Base-by-base conservation (phyloP, 257 asterid genomes). In the Solanum dulcamara region DNA sequence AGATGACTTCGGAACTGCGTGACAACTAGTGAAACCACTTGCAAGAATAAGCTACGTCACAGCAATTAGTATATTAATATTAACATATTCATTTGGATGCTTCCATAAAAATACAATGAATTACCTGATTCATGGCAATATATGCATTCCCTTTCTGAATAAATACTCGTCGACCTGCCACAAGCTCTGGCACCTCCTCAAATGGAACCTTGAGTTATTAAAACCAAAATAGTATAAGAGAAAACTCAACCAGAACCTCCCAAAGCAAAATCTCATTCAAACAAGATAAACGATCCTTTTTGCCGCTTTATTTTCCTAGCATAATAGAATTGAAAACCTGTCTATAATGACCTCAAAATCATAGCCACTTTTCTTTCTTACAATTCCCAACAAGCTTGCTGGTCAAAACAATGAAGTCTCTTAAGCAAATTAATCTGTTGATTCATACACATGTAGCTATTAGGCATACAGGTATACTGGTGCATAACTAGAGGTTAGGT, bases 121-220 rank as follows among this genome's bases (percentile, higher is more conserved):
- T 88, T 86, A 95, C 99, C 98, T 97, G 98, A 87, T 84, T 92
- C 93, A 84, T 92, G 74, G 97, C 98, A 85, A 95, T 96, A 89
- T 95, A 97, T 44, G 99, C 99, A 85, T 90, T 83, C 46, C 99
- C 99, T 88, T 95, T 95, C 74, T 86, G 89, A 71, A 97, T 88
- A 90, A 88, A 94, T 71, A 95, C 99, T 83, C 96, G 86, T 5
- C 98, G 98, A 87, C 75, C 88, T 14, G 96, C 96, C 80, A 95
- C 99, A 86, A 95, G 98, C 83, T 97, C 98, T 10, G 96, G 96
- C 89, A 97, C 99, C 94, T 91, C 94, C 91, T 95, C 98, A 91
- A 97, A 95, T 77, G 99, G 99, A 80, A 94, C 99, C 99, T 96
- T 88, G 74, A 91, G 53, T 85, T 28, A 66, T 64, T 71, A 72